Evolutionary conservation across 768 basidiomycete genomes (phyloP), one percentile per base, ranked within the genome.

Genomic region (Tulasnella sp.): DNA sequence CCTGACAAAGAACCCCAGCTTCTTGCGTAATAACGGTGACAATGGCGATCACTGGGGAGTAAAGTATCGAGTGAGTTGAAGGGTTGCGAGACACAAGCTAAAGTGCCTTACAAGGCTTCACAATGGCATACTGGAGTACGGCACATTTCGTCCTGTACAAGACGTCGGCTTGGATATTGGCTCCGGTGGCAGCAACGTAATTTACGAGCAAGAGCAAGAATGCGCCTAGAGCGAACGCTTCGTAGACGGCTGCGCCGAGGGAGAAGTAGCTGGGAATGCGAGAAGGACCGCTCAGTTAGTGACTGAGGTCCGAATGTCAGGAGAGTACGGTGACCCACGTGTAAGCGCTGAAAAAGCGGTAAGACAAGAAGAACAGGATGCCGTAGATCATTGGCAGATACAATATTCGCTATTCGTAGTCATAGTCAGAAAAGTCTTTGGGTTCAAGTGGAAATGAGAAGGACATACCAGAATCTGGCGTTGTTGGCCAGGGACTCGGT

Each of bases 131-230:
- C 87, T 97, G 96, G 77, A 97, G 84, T 7, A 97, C 94, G 58
- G 88, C 86, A 93, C 94, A 96, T 42, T 93, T 94, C 81, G 93
- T 83, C 12, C 92, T 90, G 80, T 94, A 91, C 89, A 96, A 92
- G 82, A 97, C 87, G 79, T 89, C 85, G 31, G 92, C 88, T 36
- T 85, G 87, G 80, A 91, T 89, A n/a, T 84, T 91, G 4, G 84
- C 79, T 2, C 89, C 89, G 2, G 91, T 92, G 25, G 86, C 85
- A 5, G 93, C 93, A 3, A 96, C 93, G 81, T 88, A 95, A 80
- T 95, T 93, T 68, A 96, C 90, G 69, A 97, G 85, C 5, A 96
- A 87, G 39, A 96, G 84, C 91, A 97, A 81, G 85, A 97, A 97
- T 31, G 95, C 95, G 81, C 92, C 92, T 42, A 95, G 81, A 0